Base-by-base conservation (phyloP, 148 eudicot genomes). In the Talinum fruticosum region DNA sequence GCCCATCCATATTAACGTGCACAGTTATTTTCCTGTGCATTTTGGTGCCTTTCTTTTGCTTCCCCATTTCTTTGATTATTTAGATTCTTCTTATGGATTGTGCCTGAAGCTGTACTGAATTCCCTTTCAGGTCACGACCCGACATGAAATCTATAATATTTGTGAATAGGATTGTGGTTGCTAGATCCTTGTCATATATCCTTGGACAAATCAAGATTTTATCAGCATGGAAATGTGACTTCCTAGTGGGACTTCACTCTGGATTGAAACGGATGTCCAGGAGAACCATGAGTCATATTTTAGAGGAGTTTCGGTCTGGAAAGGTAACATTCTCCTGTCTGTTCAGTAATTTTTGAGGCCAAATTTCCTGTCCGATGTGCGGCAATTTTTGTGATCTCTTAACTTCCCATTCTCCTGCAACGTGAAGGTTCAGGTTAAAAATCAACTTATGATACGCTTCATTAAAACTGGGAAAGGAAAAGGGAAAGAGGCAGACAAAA, bases 61-160 rank as follows among this genome's bases (percentile, higher is more conserved):
- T 10, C 21, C 1, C 10, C 28, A 10, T 8, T 21, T 36, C 37
- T 37, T 5, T 24, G 32, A 38, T 34, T 57, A 34, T 33, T 49
- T 12, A 51, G n/a, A n/a, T n/a, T 45, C 53, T 45, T 32, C 32
- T 44, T 72, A 18, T 72, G 30, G 28, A 18, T 29, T 34, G 19
- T 62, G 26, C 35, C 75, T 72, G 81, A 72, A 79, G 71, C 65
- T 79, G 26, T 12, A 6, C 34, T 64, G 61, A 30, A 71, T 64
- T 47, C 76, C 62, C 53, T 84, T 75, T 75, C 98, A 96, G 99
- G 95, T 83, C 83, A 44, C 90, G 89, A 69, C 86, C 90, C 24
- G 87, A 89, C 84, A 93, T 90, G 98, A 96, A 96, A 82, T 96
- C 98, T 81, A 96, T 96, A 74, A 79, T 96, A 70, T 96, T 96